A percentile compares a stretch with the other conserved stretches of the same genome.
These are phyloP conservation scores for Plasmodium relictum DNA, from an alignment of 169 alveolate genomes.

Conservation along the genomic window DNA sequence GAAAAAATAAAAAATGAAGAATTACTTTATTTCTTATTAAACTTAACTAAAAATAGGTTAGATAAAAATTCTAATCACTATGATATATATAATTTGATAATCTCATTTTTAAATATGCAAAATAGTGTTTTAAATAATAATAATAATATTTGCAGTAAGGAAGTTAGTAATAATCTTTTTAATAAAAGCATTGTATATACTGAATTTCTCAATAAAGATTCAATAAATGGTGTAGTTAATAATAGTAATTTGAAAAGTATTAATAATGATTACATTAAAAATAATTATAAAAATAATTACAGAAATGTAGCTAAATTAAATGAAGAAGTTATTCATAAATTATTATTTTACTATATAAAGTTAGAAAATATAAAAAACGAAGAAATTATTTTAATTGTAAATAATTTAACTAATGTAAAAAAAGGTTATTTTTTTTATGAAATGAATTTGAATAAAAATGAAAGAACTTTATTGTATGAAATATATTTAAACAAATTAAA, in stretches of 20 bases:
- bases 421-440: conserved; percentile 9
- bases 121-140: not conserved
- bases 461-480: conserved; percentile 26
- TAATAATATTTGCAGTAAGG: not conserved
- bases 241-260: not conserved
- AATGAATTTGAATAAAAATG: conserved; percentile 29
- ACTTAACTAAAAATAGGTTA: conserved; percentile 4
- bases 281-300: not conserved
- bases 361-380: conserved; percentile 17
- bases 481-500: conserved; percentile 14
- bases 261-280: not conserved
- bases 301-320: conserved; percentile 4
- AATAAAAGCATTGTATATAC: not conserved
- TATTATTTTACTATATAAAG: conserved; percentile 23
- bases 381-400: conserved; percentile 33
- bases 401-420: conserved; percentile 8
- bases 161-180: not conserved
- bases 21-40: conserved; percentile 2
- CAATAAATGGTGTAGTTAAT: not conserved
- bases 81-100: conserved; percentile 32
- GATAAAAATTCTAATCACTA: conserved; percentile 4
- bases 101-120: conserved; percentile 56
- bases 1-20: conserved; percentile 4
- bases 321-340: conserved; percentile 35
- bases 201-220: too few species aligned